Evolutionary conservation across 2,329 filamentous ascomycete genomes (phyloP).

Genomic region (Colletotrichum cuscutae): DNA sequence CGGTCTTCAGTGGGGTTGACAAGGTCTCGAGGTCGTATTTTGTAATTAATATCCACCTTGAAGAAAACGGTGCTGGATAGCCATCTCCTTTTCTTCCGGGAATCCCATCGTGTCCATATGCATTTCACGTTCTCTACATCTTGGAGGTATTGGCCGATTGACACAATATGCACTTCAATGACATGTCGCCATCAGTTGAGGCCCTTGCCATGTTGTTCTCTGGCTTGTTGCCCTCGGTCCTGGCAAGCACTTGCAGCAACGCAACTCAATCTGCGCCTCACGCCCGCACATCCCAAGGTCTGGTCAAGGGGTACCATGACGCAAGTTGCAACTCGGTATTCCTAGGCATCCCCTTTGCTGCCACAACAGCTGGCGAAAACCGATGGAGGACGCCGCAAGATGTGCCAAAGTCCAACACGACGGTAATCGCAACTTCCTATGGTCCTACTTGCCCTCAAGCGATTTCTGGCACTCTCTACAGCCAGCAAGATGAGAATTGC

Average conservation of each 20-base stretch:
- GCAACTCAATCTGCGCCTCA: conserved; percentile 3
- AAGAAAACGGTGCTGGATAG: background rate
- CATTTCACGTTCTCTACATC: background rate
- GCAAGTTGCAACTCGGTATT: conserved; percentile 46
- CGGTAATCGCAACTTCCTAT: conserved; percentile 39
- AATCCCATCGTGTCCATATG: background rate
- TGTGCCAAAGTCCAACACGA: conserved; percentile 34
- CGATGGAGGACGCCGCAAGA: conserved; percentile 43
- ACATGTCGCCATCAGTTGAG: conserved; percentile 8
- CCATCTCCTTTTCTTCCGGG: background rate
- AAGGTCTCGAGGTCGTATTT: background rate
- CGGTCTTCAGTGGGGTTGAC: background rate
- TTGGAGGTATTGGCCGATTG: background rate
- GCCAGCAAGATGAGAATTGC: conserved; percentile 50
- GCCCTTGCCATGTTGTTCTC: conserved; percentile 12
- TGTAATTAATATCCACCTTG: background rate
- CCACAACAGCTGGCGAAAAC: conserved; percentile 51
- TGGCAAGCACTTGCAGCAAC: conserved; percentile 4
- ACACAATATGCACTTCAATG: conserved; percentile 22
- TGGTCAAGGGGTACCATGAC: conserved; percentile 49
- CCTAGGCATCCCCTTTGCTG: conserved; percentile 51
- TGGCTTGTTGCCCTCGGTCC: background rate
- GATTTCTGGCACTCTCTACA: conserved; percentile 36
- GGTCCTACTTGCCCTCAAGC: conserved; percentile 43
- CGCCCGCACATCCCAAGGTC: conserved; percentile 42